phyloP scores from a whole-genome alignment of 2,329 filamentous ascomycete species.

The Colletotrichum sp. region DNA sequence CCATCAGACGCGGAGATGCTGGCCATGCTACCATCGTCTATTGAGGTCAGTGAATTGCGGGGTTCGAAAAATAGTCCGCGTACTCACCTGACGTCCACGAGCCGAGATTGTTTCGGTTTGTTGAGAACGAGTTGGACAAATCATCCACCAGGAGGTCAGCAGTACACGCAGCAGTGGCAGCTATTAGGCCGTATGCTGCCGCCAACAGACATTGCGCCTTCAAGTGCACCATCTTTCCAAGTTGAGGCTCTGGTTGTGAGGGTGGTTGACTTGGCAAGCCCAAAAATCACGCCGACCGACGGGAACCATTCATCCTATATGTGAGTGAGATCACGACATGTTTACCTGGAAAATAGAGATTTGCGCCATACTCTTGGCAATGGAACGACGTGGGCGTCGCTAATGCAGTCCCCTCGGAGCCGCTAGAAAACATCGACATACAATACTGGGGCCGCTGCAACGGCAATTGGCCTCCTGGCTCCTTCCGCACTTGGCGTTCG shows the following conservation, averaged over 20 bases:
- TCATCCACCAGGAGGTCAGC: slow-evolving; percentile 36
- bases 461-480: not conserved
- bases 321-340: not conserved
- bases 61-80: not conserved
- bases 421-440: slow-evolving; percentile 7
- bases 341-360: not conserved
- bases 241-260: not conserved
- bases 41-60: slow-evolving; percentile 3
- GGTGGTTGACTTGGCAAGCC: not conserved
- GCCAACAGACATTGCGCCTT: slow-evolving; percentile 16
- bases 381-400: not conserved
- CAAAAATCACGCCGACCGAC: not conserved
- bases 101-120: slow-evolving; percentile 35
- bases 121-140: slow-evolving; percentile 34
- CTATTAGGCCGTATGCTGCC: slow-evolving; percentile 14
- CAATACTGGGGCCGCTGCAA: not conserved
- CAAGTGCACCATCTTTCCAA: slow-evolving; percentile 20
- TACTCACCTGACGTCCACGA: slow-evolving; percentile 39
- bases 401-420: not conserved
- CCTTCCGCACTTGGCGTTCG: slow-evolving; percentile 2
- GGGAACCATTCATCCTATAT: slow-evolving; percentile 3
- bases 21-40: slow-evolving; percentile 55
- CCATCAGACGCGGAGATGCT: slow-evolving; percentile 43
- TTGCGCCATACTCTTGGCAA: not conserved
- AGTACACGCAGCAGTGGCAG: slow-evolving; percentile 27